A percentile compares a stretch with the other conserved stretches of the same genome.
These are phyloP conservation scores for Clarireedia monteithiana DNA, from an alignment of 2,329 filamentous ascomycete genomes.

Conservation along the genomic window DNA sequence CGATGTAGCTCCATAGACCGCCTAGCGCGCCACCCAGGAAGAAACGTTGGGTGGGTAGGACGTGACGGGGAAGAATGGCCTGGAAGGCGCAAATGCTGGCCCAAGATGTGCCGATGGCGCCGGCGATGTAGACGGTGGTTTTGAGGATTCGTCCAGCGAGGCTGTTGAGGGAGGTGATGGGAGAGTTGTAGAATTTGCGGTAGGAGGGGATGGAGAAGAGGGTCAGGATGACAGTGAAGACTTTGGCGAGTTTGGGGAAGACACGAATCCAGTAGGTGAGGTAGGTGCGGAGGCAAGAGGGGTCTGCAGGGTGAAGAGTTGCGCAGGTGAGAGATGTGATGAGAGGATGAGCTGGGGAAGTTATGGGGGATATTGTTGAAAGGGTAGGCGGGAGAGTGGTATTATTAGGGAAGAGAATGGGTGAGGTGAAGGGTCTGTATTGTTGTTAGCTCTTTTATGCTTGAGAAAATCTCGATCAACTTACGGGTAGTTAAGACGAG, in stretches of 20 bases:
- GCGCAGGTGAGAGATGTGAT: slow-evolving; percentile 84
- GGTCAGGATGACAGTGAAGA: slow-evolving; percentile 69
- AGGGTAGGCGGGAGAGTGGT: slow-evolving; percentile 59
- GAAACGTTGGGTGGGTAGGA: slow-evolving; percentile 77
- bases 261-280: slow-evolving; percentile 79
- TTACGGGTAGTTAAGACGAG: slow-evolving; percentile 74
- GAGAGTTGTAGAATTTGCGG: slow-evolving; percentile 59
- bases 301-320: slow-evolving; percentile 77
- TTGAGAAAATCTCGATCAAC: slow-evolving; percentile 29
- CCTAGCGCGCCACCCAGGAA: slow-evolving; percentile 83
- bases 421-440: slow-evolving; percentile 65
- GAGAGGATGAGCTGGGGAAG: slow-evolving; percentile 76
- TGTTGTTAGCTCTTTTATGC: too few relatives aligned
- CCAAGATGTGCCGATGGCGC: slow-evolving; percentile 82
- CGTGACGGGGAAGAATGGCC: slow-evolving; percentile 61
- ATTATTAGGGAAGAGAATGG: slow-evolving; percentile 74
- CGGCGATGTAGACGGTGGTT: slow-evolving; percentile 70
- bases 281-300: slow-evolving; percentile 81
- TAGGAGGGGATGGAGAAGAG: slow-evolving; percentile 58
- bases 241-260: slow-evolving; percentile 69
- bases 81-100: slow-evolving; percentile 87
- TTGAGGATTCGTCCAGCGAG: slow-evolving; percentile 64
- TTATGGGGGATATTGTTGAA: slow-evolving; percentile 65
- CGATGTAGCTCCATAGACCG: slow-evolving; percentile 77
- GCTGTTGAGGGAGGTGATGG: slow-evolving; percentile 56